Evolutionary conservation across 176 grass and related monocot species (phyloP).

Genomic region (Rhynchospora tenuis): DNA sequence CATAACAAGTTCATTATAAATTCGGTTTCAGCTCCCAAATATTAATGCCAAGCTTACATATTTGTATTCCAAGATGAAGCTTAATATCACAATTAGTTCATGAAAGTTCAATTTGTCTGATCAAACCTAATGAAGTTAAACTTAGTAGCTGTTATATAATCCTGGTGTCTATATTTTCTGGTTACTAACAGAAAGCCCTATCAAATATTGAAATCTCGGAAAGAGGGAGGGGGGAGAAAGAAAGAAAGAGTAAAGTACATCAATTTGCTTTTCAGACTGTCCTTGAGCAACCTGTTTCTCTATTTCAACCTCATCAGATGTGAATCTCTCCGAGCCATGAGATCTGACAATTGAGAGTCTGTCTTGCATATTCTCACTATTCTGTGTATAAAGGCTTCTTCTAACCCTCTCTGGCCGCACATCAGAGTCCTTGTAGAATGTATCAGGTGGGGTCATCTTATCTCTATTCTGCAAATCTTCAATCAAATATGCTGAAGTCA

Average conservation of each 20-base stretch:
- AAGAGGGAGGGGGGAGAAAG: neutral
- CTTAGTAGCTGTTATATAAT: neutral
- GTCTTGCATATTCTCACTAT: conserved; percentile 30
- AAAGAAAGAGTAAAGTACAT: neutral
- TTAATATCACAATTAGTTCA: neutral
- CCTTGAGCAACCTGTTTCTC: conserved; percentile 27
- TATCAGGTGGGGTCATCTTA: conserved; percentile 36
- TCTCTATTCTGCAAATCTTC: conserved; percentile 33
- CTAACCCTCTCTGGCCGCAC: conserved; percentile 39
- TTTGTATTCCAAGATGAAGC: neutral
- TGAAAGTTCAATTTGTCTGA: neutral
- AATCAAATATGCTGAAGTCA: conserved; percentile 50
- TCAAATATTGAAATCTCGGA: neutral
- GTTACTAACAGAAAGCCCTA: neutral
- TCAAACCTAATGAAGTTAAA: neutral
- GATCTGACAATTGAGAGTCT: conserved; percentile 18
- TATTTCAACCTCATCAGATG: conserved; percentile 14
- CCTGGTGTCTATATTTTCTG: neutral
- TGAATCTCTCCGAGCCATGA: conserved; percentile 19
- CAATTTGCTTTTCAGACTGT: conserved; percentile 6
- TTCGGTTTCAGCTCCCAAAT: neutral
- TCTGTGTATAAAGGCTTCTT: conserved; percentile 32
- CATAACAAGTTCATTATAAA: neutral
- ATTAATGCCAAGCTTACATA: neutral
- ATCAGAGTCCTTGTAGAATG: conserved; percentile 24